Conservation (phyloP, 305 asterid genomes). For the Solanum chacoense region DNA sequence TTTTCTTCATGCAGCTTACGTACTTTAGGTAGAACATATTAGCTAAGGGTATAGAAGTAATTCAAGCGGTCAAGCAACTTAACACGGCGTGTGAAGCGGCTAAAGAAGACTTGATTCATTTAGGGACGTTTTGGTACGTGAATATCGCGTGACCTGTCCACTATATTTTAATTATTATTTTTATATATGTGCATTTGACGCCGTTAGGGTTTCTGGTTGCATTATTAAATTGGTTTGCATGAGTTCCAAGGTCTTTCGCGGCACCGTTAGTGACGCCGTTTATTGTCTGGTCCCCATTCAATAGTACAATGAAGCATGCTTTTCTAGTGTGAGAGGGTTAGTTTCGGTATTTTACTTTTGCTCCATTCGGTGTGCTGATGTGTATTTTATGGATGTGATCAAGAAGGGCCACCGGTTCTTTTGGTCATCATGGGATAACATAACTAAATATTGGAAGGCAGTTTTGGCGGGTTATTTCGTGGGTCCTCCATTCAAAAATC, state of each 20-base stretch:
- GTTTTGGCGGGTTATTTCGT: neutral
- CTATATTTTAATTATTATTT: neutral
- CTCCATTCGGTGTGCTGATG: slow-evolving; percentile 16
- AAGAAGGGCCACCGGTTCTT: slow-evolving; percentile 4
- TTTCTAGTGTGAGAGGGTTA: slow-evolving; percentile 3
- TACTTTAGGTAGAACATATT: neutral
- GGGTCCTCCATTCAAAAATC: slow-evolving; percentile 21
- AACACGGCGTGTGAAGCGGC: slow-evolving; percentile 7
- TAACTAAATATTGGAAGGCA: neutral
- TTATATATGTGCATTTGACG: neutral
- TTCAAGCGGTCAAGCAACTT: neutral
- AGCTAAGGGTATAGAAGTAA: slow-evolving; percentile 9
- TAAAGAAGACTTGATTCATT: slow-evolving; percentile 8
- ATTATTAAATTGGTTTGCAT: neutral
- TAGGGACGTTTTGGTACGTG: neutral
- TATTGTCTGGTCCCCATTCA: slow-evolving; percentile 15
- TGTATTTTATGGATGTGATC: slow-evolving; percentile 6
- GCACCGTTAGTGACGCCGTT: slow-evolving; percentile 14
- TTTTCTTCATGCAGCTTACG: neutral
- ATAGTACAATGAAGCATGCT: slow-evolving; percentile 9
- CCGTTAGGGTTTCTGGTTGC: slow-evolving; percentile 1
- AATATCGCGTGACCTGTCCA: neutral
- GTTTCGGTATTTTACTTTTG: neutral
- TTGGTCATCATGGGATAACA: neutral
- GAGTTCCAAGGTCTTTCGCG: neutral